These are phyloP conservation scores for Termitomyces titanicus DNA, from an alignment of 768 basidiomycete genomes.

Conservation along the genomic window DNA sequence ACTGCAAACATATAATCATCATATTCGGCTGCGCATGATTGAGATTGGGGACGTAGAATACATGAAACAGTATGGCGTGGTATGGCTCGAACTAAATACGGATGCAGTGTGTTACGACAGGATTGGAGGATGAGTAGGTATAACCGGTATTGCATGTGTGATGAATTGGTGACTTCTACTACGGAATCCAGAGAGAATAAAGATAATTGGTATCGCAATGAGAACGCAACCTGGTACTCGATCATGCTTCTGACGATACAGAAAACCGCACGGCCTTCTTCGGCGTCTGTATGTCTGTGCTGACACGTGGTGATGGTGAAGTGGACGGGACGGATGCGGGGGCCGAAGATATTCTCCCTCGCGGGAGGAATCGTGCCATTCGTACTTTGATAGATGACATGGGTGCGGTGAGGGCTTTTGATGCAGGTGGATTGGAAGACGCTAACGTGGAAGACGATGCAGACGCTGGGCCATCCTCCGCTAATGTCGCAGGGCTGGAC, in stretches of 20 bases:
- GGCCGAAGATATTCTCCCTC: conserved; percentile 36
- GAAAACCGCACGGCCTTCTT: conserved; percentile 65
- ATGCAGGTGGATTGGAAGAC: conserved; percentile 32
- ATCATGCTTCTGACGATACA: conserved; percentile 15
- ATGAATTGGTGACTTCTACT: background rate
- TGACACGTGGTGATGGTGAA: conserved; percentile 36
- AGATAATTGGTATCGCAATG: conserved; percentile 16
- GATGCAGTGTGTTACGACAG: conserved; percentile 11
- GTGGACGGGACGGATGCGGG: conserved; percentile 31
- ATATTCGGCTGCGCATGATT: no score
- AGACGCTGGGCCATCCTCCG: conserved; percentile 37
- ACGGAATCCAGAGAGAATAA: conserved; percentile 11
- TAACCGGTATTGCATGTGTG: background rate
- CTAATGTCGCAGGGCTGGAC: conserved; percentile 30
- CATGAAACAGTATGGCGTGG: background rate
- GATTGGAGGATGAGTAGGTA: conserved; percentile 5
- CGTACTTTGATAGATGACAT: conserved; percentile 33
- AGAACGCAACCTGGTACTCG: background rate
- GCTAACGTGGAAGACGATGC: conserved; percentile 47
- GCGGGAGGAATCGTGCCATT: conserved; percentile 50
- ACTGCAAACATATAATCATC: background rate
- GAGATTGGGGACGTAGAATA: background rate
- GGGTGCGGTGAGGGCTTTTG: conserved; percentile 14
- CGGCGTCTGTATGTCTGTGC: conserved; percentile 30
- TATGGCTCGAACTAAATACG: conserved; percentile 2